Evolutionary conservation across 352 stramenopile species (phyloP).

Genomic region (Thraustochytrium striatum): DNA sequence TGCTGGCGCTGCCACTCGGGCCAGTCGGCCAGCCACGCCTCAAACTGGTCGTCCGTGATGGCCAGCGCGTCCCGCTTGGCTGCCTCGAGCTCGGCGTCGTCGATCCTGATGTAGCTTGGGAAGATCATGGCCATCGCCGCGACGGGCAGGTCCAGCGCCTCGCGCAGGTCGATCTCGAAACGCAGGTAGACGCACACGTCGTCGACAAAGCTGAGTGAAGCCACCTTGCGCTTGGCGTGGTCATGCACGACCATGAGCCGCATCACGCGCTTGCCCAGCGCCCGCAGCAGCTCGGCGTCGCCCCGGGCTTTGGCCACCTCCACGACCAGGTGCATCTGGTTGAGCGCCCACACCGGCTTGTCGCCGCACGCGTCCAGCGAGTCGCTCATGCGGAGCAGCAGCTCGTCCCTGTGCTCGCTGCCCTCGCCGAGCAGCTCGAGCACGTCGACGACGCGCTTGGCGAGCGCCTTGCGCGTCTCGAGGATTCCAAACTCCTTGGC

Average conservation of each 20-base stretch:
- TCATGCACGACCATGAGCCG: slow-evolving; percentile 28
- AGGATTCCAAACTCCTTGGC: slow-evolving; percentile 20
- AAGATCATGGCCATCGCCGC: slow-evolving; percentile 22
- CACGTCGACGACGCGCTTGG: slow-evolving; percentile 28
- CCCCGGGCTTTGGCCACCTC: slow-evolving; percentile 11
- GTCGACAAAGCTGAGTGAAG: slow-evolving; percentile 13
- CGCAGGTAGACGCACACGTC: slow-evolving; percentile 44
- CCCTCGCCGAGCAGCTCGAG: slow-evolving; percentile 7
- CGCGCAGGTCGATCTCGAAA: slow-evolving; percentile 36
- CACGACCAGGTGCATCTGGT: slow-evolving; percentile 26
- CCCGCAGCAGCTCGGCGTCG: neutral
- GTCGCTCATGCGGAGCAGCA: slow-evolving; percentile 19
- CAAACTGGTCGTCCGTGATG: slow-evolving; percentile 32
- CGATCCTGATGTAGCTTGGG: slow-evolving; percentile 17
- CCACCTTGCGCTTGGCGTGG: slow-evolving; percentile 14
- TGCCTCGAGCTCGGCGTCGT: slow-evolving; percentile 12
- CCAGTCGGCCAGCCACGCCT: slow-evolving; percentile 6
- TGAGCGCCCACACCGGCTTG: slow-evolving; percentile 47
- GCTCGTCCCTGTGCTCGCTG: neutral
- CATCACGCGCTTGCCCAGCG: slow-evolving; percentile 3
- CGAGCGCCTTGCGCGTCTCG: slow-evolving; percentile 15
- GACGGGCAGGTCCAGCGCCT: slow-evolving; percentile 32
- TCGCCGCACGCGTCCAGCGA: slow-evolving; percentile 27
- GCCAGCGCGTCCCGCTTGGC: slow-evolving; percentile 8
- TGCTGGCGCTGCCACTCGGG: slow-evolving; percentile 28